phyloP scores from a whole-genome alignment of 768 basidiomycete species.

The Pulveroboletus sp. region DNA sequence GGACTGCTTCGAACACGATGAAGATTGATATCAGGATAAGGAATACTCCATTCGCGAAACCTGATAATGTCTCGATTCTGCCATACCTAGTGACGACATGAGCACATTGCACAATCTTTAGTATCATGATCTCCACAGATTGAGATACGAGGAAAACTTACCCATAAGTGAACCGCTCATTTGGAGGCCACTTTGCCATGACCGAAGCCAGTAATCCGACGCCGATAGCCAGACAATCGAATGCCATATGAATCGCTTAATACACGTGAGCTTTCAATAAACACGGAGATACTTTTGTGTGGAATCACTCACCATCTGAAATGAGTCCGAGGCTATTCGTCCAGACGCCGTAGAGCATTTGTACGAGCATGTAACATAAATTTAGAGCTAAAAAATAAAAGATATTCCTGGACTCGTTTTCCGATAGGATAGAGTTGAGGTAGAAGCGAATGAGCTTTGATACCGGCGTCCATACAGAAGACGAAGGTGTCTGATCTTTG shows the following conservation, averaged over 20 bases:
- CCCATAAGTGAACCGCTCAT: slow-evolving; percentile 95
- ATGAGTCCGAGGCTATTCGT: slow-evolving; percentile 96
- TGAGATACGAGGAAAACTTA: slow-evolving; percentile 30
- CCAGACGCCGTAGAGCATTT: slow-evolving; percentile 96
- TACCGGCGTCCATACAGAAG: slow-evolving; percentile 46
- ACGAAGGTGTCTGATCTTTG: slow-evolving; percentile 39
- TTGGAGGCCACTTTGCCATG: slow-evolving; percentile 97
- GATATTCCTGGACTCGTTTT: slow-evolving; percentile 89
- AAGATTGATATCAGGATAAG: slow-evolving; percentile 92
- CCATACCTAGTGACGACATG: slow-evolving; percentile 59
- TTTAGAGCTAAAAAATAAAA: slow-evolving; percentile 96
- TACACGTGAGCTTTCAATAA: slow-evolving; percentile 1
- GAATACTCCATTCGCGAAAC: slow-evolving; percentile 97
- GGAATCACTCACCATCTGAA: slow-evolving; percentile 74
- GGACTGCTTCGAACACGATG: slow-evolving; percentile 96
- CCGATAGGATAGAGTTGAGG: slow-evolving; percentile 85
- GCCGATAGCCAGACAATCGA: slow-evolving; percentile 96
- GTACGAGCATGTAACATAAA: slow-evolving; percentile 92
- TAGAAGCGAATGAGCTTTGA: slow-evolving; percentile 60
- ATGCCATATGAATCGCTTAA: slow-evolving; percentile 97
- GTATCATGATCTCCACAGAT: background rate
- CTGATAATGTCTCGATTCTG: slow-evolving; percentile 94
- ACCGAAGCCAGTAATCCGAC: slow-evolving; percentile 95
- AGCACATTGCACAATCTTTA: background rate
- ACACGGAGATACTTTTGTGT: background rate